Base-by-base conservation (phyloP, 441 rosid species). In the Pelargonium fulgidum region DNA sequence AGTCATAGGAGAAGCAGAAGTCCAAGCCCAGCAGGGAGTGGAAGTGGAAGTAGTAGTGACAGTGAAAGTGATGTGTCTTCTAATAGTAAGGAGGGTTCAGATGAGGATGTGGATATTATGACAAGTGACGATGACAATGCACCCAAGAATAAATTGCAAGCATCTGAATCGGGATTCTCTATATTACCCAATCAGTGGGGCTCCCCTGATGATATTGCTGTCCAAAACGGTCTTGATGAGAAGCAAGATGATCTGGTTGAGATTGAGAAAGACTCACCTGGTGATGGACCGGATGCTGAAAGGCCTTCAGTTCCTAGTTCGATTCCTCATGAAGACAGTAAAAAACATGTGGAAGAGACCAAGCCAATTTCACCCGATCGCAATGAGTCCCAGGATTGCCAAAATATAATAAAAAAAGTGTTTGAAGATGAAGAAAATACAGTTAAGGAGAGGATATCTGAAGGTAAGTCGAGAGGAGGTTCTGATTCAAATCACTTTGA, bases 61-160 rank as follows among this genome's bases (percentile, higher is more conserved):
- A 90, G 99, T 83, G 98, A 89, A 58, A 92, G 91, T 72, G 97
- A 89, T 81, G 89, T 85, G 79, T 86, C 97, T 72, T 89, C 97
- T 67, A 89, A 85, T 81, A 85, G 97, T 75, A 89, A 86, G 76
- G 90, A 92, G 70, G 98, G 84, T 9, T 81, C 98, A 73, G 99
- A 95, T 82, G 98, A 85, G 82, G 97, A 95, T 45, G 98, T 92
- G 73, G 97, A 95, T 83, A 92, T 95, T 70, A 86, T 90, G 89
- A 78, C 87, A 64, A 85, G 93, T 65, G 93, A 92, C 75, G 99
- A 90, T 79, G 97, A 90, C 73, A 82, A 82, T 79, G 92, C 80
- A 72, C 76, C 79, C 68, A 81, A 71, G 67, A 75, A 73, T 70
- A 79, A 83, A 45, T 29, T 79, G 9, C 90, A 74, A 67, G 42